Percentiles rank a stretch among this genome's conserved stretches.
Conservation (phyloP, 352 stramenopile species). For the Globisporangium paroecandrum region DNA sequence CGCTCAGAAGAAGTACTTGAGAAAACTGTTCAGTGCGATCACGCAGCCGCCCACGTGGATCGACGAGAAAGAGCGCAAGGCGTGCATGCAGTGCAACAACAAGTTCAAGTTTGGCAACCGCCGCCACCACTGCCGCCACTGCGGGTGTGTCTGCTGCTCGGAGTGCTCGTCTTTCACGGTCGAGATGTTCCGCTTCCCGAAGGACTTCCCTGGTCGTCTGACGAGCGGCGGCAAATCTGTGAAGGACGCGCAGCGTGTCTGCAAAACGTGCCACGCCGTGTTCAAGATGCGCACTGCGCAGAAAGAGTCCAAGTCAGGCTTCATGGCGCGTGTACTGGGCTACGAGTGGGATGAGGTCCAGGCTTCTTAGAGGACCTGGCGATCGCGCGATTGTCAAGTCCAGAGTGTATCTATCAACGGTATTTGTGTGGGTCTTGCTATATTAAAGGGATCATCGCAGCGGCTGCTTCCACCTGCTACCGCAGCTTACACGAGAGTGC, state of each 20-base stretch:
- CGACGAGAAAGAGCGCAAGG: slow-evolving; percentile 65
- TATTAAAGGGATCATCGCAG: slow-evolving; percentile 12
- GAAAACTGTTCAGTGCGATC: slow-evolving; percentile 82
- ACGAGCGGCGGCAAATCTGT: slow-evolving; percentile 60
- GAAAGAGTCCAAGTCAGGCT: slow-evolving; percentile 83
- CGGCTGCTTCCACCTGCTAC: not conserved
- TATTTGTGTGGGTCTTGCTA: slow-evolving; percentile 14
- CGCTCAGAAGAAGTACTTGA: slow-evolving; percentile 73
- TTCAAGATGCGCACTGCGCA: slow-evolving; percentile 82
- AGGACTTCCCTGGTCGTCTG: slow-evolving; percentile 72
- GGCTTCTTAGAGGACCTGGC: slow-evolving; percentile 10
- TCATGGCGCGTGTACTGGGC: slow-evolving; percentile 75
- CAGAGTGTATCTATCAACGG: slow-evolving; percentile 19
- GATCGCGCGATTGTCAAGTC: not conserved
- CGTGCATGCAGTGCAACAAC: slow-evolving; percentile 70
- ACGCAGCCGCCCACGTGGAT: slow-evolving; percentile 73
- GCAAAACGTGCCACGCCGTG: slow-evolving; percentile 76
- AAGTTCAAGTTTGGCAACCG: slow-evolving; percentile 80
- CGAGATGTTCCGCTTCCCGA: slow-evolving; percentile 81
- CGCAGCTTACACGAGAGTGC: not conserved
- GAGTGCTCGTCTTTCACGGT: slow-evolving; percentile 79
- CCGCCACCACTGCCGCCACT: slow-evolving; percentile 85
- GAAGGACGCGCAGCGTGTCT: slow-evolving; percentile 81
- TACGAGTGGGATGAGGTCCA: slow-evolving; percentile 87
- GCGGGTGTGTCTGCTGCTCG: slow-evolving; percentile 78